phyloP scores from a whole-genome alignment of 78 protist genomes.

The Parvularia atlantis region DNA sequence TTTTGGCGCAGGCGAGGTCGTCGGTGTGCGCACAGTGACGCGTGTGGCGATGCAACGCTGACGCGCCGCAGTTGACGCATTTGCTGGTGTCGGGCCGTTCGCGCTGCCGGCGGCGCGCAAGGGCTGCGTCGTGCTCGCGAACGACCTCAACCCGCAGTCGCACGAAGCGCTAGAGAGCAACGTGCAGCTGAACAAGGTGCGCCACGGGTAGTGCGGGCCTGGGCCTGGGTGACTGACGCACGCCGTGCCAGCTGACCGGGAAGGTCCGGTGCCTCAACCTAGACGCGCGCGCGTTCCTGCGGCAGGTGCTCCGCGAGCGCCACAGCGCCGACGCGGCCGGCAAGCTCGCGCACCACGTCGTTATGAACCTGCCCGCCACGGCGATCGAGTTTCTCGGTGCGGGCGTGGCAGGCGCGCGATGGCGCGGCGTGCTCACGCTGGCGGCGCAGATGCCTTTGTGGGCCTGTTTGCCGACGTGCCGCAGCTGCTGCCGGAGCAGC shows the following conservation, averaged over 20 bases:
- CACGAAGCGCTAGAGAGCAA: slow-evolving; percentile 51
- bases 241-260: not conserved
- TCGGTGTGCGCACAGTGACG: slow-evolving; percentile 1
- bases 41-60: not conserved
- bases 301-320: not conserved
- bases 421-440: not conserved
- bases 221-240: no score
- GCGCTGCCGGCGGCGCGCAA: slow-evolving; percentile 79
- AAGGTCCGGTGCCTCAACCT: not conserved
- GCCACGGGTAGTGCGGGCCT: no score
- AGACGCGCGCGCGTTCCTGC: not conserved
- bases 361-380: slow-evolving; percentile 84
- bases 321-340: not conserved
- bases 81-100: slow-evolving; percentile 96
- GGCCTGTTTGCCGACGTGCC: not conserved
- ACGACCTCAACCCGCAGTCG: slow-evolving; percentile 86
- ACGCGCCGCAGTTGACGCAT: slow-evolving; percentile 44
- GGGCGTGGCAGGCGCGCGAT: not conserved
- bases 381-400: slow-evolving; percentile 68
- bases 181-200: slow-evolving; percentile 40
- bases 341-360: slow-evolving; percentile 32
- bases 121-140: slow-evolving; percentile 70
- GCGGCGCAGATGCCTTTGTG: not conserved
- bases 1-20: slow-evolving; percentile 28
- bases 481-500: not conserved